phyloP scores from a whole-genome alignment of 768 basidiomycete species.

The Chlorophyllum brunneum region DNA sequence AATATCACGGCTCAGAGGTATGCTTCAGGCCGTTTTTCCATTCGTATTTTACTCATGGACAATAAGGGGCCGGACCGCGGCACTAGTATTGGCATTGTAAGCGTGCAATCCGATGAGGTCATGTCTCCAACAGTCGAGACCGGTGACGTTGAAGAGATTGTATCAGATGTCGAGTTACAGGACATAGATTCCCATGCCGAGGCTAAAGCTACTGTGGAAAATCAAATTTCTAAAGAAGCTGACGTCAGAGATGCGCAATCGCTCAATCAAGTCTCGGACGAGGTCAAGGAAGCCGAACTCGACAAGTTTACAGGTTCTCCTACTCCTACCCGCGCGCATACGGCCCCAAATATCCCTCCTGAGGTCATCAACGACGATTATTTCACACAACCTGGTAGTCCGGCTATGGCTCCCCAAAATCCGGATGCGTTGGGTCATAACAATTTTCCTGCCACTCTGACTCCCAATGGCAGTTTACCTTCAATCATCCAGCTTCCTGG shows the following conservation, averaged over 20 bases:
- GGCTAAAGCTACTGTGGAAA: neutral
- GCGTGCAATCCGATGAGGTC: slow-evolving; percentile 7
- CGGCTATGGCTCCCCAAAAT: neutral
- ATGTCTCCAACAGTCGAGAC: neutral
- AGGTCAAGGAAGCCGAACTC: neutral
- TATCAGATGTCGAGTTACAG: neutral
- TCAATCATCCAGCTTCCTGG: slow-evolving; percentile 20
- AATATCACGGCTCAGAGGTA: slow-evolving; percentile 29
- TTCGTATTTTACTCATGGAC: neutral
- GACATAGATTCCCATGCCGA: neutral
- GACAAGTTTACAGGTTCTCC: neutral
- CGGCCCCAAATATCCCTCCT: neutral
- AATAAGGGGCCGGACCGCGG: slow-evolving; percentile 18
- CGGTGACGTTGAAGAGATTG: slow-evolving; percentile 5
- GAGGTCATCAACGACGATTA: slow-evolving; percentile 2
- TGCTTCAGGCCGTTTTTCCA: slow-evolving; percentile 8
- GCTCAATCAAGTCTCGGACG: neutral
- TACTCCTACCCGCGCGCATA: neutral
- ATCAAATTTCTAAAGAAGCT: neutral
- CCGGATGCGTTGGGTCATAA: slow-evolving; percentile 32
- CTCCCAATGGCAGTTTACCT: slow-evolving; percentile 13
- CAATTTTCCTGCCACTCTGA: no score
- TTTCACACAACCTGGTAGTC: slow-evolving; percentile 7
- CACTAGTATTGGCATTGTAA: slow-evolving; percentile 1
- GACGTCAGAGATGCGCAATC: neutral